Percentiles rank a stretch among this genome's conserved stretches.
Evolutionary conservation across 441 rosid species (phyloP).

Genomic region (Biscutella auriculata): DNA sequence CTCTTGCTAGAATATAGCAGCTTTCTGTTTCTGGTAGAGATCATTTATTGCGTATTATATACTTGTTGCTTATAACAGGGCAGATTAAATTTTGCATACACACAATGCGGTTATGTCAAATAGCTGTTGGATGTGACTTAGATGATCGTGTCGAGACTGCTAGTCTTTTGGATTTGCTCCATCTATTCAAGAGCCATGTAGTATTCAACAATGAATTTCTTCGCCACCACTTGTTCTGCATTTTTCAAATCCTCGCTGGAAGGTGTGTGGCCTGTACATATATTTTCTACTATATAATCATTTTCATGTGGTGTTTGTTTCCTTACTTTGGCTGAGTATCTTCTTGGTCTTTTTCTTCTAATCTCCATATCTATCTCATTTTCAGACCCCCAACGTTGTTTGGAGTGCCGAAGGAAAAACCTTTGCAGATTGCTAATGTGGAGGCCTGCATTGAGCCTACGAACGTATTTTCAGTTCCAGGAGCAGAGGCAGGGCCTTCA

Average conservation of each 20-base stretch:
- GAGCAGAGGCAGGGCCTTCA: conserved; percentile 28
- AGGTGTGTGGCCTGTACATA: conserved; percentile 39
- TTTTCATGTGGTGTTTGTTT: conserved; percentile 3
- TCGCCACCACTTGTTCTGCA: conserved; percentile 79
- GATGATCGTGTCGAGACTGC: conserved; percentile 35
- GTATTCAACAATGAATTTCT: conserved; percentile 69
- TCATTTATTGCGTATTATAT: background rate
- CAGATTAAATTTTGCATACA: conserved; percentile 71
- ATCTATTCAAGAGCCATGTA: conserved; percentile 57
- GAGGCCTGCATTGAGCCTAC: conserved; percentile 52
- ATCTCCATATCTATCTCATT: conserved; percentile 10
- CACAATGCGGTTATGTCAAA: conserved; percentile 73
- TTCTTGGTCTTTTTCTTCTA: conserved; percentile 1
- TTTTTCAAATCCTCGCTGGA: conserved; percentile 68
- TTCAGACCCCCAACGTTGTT: conserved; percentile 75
- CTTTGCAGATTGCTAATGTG: conserved; percentile 38
- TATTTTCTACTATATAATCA: background rate
- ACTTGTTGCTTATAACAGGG: conserved; percentile 43
- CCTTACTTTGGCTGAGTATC: background rate
- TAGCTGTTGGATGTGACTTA: conserved; percentile 37
- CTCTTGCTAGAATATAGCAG: background rate
- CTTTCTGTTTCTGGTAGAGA: conserved; percentile 6
- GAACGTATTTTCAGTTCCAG: conserved; percentile 37
- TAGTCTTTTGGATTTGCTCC: conserved; percentile 61
- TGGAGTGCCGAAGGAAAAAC: conserved; percentile 74